Evolutionary conservation across 1,139 yeast species (phyloP), one percentile per base, ranked within the genome.

Genomic region (Casaregolazyma lundiana): DNA sequence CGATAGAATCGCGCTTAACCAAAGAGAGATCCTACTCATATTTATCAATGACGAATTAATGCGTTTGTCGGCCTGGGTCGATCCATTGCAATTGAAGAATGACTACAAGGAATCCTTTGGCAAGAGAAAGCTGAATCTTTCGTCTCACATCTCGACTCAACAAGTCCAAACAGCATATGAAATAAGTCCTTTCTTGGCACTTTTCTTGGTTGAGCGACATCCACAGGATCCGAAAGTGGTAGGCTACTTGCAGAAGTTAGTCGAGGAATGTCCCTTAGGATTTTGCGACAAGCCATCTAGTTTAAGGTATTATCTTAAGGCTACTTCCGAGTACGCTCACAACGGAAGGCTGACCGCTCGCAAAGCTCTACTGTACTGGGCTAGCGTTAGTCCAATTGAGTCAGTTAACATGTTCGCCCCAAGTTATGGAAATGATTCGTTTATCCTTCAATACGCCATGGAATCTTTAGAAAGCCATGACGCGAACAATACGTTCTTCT

Each of bases 401-500:
- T 80, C 96, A 1, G 88, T 92, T 56, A 86, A 86, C 49, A 72
- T 88, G 56, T 89, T 94, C 62, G 71, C 85, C 57, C 96, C 96
- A 2, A 81, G 83, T 21, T 81, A 77, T 64, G 81, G 84, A 21
- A 70, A 72, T 34, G 79, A 86, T 58, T 80, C 95, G 0, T 76
- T 72, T 56, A 70, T 87, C 26, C 69, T 88, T 50, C 99, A 94
- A 64, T 92, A 82, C 61, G 84, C 96, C 24, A 85, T 92, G 84
- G 76, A 96, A 55, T 85, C 97, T 0, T 71, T 94, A 54, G 96
- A 90, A 64, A 75, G 81, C 26, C 95, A 88, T 60, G 96, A 89
- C 61, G 90, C 87, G 38, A 85, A 86, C 59, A 69, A 86, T 52
- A 87, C 97, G 0, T 94, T 94, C 70, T 94, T 94, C 66, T 94